A percentile compares a stretch with the other conserved stretches of the same genome.
Conservation (phyloP, 1,284 basidiomycete genomes). For the Apiotrichum gracile region DNA sequence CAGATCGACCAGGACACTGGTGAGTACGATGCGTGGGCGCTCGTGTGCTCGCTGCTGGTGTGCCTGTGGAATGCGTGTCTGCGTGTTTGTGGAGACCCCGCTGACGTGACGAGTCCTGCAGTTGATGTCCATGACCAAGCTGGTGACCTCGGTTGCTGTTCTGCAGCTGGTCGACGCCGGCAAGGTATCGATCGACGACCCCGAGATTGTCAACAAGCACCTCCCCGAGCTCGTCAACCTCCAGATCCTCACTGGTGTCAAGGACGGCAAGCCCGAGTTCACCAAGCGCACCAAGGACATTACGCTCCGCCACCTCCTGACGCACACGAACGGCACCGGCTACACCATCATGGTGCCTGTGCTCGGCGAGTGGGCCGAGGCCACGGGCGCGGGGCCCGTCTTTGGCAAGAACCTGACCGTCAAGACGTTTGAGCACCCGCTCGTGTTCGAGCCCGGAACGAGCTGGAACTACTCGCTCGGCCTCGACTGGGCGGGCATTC, state of each 20-base stretch:
- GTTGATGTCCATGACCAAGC: constrained; percentile 37
- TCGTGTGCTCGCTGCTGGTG: too few species aligned
- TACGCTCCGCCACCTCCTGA: constrained; percentile 34
- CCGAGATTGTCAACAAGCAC: constrained; percentile 20
- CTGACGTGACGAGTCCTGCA: constrained; percentile 21
- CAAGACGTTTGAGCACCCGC: constrained; percentile 15
- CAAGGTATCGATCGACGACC: constrained; percentile 22
- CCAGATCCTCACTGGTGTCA: constrained; percentile 25
- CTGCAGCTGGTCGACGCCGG: constrained; percentile 17
- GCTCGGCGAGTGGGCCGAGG: constrained; percentile 7
- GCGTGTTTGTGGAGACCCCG: not conserved
- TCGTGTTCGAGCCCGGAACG: constrained; percentile 33
- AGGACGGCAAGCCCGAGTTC: constrained; percentile 22
- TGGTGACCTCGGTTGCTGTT: constrained; percentile 15
- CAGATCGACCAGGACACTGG: constrained; percentile 29
- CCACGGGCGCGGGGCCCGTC: not conserved
- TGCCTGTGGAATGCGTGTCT: too few species aligned
- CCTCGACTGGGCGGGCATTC: constrained; percentile 40
- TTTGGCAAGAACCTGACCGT: constrained; percentile 19
- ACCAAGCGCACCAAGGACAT: constrained; percentile 24
- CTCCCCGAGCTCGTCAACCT: constrained; percentile 32
- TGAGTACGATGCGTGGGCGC: constrained; percentile 18
- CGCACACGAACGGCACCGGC: constrained; percentile 20
- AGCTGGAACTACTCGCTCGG: constrained; percentile 28
- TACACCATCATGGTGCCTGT: constrained; percentile 10